These are phyloP conservation scores for Zygotorulaspora chibaensis DNA, from an alignment of 805 yeast species.

Conservation along the genomic window DNA sequence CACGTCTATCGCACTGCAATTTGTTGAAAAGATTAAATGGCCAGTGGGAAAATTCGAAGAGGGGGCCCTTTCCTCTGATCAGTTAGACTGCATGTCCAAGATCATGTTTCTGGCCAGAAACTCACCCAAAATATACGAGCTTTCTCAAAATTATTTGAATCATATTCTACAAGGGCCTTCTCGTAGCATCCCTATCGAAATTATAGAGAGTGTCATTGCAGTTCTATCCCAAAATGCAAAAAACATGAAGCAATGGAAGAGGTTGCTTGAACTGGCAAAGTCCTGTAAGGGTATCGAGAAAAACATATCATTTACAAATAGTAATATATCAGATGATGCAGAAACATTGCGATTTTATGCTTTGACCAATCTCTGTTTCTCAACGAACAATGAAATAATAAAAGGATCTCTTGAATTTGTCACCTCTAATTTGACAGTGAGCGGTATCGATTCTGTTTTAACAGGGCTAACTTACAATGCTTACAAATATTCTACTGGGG, in stretches of 20 bases:
- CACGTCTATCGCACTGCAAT: conserved; percentile 9
- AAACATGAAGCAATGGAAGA: conserved; percentile 53
- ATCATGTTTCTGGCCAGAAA: conserved; percentile 21
- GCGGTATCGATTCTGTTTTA: conserved; percentile 52
- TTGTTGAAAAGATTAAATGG: conserved; percentile 39
- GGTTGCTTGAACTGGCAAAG: conserved; percentile 49
- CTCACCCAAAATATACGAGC: conserved; percentile 18
- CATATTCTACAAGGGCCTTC: conserved; percentile 51
- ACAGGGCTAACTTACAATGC: conserved; percentile 46
- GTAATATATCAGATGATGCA: conserved; percentile 5
- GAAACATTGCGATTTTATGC: conserved; percentile 48
- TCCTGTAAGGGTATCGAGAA: conserved; percentile 44
- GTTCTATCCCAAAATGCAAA: conserved; percentile 38
- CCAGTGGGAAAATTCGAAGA: conserved; percentile 21
- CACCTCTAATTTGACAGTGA: conserved; percentile 50
- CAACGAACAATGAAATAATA: conserved; percentile 42
- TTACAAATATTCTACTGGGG: conserved; percentile 8
- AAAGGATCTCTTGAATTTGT: conserved; percentile 55
- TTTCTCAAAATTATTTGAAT: conserved; percentile 45
- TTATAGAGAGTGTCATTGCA: conserved; percentile 44
- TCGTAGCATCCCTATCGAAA: conserved; percentile 47
- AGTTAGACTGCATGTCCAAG: conserved; percentile 36
- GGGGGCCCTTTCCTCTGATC: conserved; percentile 30
- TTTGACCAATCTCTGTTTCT: conserved; percentile 51
- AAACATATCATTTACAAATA: conserved; percentile 20